phyloP scores from a whole-genome alignment of 1,284 basidiomycete species.

The Inonotus obliquus region DNA sequence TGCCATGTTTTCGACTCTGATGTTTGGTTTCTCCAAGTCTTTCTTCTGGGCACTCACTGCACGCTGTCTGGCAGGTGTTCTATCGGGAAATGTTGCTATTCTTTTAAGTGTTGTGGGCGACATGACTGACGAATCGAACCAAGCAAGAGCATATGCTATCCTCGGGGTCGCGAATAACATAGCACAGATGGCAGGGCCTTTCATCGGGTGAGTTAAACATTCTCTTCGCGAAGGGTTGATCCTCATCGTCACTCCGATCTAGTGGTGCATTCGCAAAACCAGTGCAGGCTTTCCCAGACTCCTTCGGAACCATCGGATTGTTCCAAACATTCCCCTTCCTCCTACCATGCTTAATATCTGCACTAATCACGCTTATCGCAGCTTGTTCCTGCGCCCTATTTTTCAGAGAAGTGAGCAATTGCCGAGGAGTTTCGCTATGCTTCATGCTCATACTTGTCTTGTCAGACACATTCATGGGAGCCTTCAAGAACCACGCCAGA shows the following conservation, averaged over 20 bases:
- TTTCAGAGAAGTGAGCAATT: constrained; percentile 18
- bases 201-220: constrained; percentile 9
- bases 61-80: constrained; percentile 24
- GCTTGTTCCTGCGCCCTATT: constrained; percentile 13
- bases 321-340: constrained; percentile 25
- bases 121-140: constrained; percentile 26
- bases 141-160: constrained; percentile 24
- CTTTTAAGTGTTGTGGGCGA: constrained; percentile 21
- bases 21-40: constrained; percentile 27
- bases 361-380: constrained; percentile 15
- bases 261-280: constrained; percentile 18
- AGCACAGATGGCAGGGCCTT: constrained; percentile 20
- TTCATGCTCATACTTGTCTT: background rate
- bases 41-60: constrained; percentile 22
- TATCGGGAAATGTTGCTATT: constrained; percentile 25
- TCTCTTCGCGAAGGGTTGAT: constrained; percentile 7
- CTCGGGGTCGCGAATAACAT: constrained; percentile 21
- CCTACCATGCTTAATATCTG: constrained; percentile 23
- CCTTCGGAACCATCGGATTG: constrained; percentile 20
- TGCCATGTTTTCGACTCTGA: constrained; percentile 23
- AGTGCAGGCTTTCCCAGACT: constrained; percentile 19
- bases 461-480: background rate
- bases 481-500: background rate
- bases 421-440: background rate
- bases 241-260: constrained; percentile 5